Conservation (phyloP, 1,139 yeast genomes). For the Pichia kudriavzevii region DNA sequence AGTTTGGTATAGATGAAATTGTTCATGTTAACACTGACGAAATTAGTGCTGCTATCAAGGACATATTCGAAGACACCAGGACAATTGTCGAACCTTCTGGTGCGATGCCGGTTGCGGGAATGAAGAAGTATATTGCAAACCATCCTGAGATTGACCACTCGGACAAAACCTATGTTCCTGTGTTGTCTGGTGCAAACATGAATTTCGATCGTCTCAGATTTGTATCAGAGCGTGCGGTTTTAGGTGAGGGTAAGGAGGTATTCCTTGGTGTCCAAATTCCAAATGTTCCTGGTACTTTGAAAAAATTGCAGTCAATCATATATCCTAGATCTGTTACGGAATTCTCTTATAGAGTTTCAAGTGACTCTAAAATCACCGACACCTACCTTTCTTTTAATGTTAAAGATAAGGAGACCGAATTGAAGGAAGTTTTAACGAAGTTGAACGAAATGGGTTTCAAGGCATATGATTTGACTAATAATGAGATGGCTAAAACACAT, state of each 20-base stretch:
- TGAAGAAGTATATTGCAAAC: slow-evolving; percentile 66
- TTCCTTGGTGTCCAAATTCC: slow-evolving; percentile 87
- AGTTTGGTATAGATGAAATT: slow-evolving; percentile 74
- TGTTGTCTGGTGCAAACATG: slow-evolving; percentile 95
- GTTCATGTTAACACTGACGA: slow-evolving; percentile 88
- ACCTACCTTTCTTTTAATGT: slow-evolving; percentile 87
- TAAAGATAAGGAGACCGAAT: slow-evolving; percentile 55
- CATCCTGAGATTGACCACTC: slow-evolving; percentile 67
- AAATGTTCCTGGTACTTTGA: slow-evolving; percentile 85
- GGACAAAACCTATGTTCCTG: slow-evolving; percentile 69
- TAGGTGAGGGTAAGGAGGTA: slow-evolving; percentile 96
- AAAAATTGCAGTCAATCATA: slow-evolving; percentile 61
- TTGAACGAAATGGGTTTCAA: slow-evolving; percentile 45
- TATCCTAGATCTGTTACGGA: slow-evolving; percentile 89
- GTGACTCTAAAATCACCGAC: slow-evolving; percentile 44
- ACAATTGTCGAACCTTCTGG: slow-evolving; percentile 96
- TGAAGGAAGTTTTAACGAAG: slow-evolving; percentile 35
- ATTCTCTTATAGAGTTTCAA: slow-evolving; percentile 66
- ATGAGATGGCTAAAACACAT: slow-evolving; percentile 91
- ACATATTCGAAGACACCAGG: slow-evolving; percentile 91
- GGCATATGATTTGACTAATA: slow-evolving; percentile 79
- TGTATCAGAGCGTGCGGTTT: slow-evolving; percentile 95
- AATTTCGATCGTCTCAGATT: slow-evolving; percentile 92
- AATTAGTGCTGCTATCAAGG: slow-evolving; percentile 95
- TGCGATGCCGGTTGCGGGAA: slow-evolving; percentile 91